Percentiles rank a stretch among this genome's conserved stretches.
phyloP scores from a whole-genome alignment of 208 protist species.

The Leishmania guyanensis region DNA sequence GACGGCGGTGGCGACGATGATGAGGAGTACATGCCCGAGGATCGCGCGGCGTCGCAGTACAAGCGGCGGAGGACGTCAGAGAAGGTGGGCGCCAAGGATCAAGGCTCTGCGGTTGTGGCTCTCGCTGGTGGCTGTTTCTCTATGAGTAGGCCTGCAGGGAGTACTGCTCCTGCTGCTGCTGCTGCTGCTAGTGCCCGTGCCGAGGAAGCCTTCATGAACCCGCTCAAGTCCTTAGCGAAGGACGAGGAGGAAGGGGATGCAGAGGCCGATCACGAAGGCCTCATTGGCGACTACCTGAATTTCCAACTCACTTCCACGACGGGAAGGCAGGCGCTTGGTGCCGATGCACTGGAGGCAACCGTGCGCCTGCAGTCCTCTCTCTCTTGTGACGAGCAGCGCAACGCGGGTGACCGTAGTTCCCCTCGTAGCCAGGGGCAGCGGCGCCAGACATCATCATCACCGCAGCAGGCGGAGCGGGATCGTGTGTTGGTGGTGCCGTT shows the following conservation, averaged over 20 bases:
- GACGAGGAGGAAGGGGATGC: background rate
- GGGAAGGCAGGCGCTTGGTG: slow-evolving; percentile 13
- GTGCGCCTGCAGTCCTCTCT: slow-evolving; percentile 10
- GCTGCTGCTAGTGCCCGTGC: background rate
- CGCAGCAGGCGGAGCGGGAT: background rate
- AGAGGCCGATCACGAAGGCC: slow-evolving; percentile 28
- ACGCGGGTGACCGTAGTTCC: background rate
- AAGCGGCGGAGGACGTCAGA: background rate
- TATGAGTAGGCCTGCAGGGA: background rate
- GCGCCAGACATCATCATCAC: slow-evolving; percentile 8
- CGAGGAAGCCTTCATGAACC: background rate
- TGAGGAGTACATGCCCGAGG: slow-evolving; percentile 48
- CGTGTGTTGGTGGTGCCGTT: slow-evolving; percentile 35
- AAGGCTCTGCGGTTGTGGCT: background rate
- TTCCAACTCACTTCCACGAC: slow-evolving; percentile 25
- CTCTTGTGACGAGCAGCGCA: background rate
- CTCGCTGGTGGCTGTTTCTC: background rate
- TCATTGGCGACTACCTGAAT: slow-evolving; percentile 61
- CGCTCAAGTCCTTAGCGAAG: background rate
- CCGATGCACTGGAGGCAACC: slow-evolving; percentile 49
- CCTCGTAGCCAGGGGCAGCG: background rate
- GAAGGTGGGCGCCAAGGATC: background rate
- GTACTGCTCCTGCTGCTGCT: background rate
- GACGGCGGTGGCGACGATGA: slow-evolving; percentile 17
- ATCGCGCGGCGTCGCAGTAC: slow-evolving; percentile 28